These are phyloP conservation scores for Asterella californica DNA, from an alignment of 225 moss, liverwort and hornwort species.

Conservation along the genomic window DNA sequence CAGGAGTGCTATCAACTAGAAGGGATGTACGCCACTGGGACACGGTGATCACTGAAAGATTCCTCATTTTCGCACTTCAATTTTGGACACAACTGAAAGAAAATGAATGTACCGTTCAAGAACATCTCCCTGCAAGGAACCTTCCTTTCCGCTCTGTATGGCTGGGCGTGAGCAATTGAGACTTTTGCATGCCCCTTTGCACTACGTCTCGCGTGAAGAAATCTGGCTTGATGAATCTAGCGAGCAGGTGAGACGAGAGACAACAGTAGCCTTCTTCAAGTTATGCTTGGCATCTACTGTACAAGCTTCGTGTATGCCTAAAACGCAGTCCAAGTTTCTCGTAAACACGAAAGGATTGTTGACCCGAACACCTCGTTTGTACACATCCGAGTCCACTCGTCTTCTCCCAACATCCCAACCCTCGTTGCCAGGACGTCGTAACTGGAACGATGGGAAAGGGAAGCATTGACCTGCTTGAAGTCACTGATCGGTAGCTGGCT, in stretches of 20 bases:
- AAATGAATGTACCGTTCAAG: background rate
- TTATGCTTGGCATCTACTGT: slow-evolving; percentile 8
- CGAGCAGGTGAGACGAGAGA: slow-evolving; percentile 10
- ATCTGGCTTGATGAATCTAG: slow-evolving; percentile 5
- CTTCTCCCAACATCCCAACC: background rate
- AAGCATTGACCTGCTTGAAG: background rate
- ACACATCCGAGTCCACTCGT: slow-evolving; percentile 10
- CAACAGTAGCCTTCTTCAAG: slow-evolving; percentile 10
- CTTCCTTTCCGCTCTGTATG: background rate
- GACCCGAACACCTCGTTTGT: slow-evolving; percentile 20
- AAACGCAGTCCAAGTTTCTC: background rate
- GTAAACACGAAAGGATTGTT: background rate
- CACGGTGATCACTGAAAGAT: background rate
- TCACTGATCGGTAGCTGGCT: background rate
- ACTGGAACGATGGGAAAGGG: background rate
- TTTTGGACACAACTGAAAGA: background rate
- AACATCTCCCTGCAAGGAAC: background rate
- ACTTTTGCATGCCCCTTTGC: slow-evolving; percentile 6
- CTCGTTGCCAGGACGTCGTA: background rate
- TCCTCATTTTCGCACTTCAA: slow-evolving; percentile 3
- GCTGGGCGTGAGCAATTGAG: background rate
- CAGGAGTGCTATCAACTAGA: background rate
- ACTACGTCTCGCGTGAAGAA: background rate
- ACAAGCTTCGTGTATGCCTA: background rate
- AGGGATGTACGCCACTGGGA: background rate